Evolutionary conservation across 768 basidiomycete genomes (phyloP), one percentile per base, ranked within the genome.

Genomic region (Clitopilus hobsonii): DNA sequence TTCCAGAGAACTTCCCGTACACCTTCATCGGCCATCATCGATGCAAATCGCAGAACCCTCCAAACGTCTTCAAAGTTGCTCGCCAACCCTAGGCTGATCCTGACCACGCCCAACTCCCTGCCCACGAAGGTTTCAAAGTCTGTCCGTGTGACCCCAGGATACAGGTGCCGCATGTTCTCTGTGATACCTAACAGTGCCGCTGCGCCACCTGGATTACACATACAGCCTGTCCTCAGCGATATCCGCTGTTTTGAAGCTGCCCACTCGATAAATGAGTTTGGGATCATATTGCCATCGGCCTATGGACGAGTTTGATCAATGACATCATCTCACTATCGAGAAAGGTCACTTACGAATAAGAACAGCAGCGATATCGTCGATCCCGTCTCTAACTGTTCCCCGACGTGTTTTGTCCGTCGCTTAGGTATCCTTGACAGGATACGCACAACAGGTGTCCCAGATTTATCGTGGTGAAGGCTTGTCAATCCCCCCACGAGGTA

Each of bases 181-280:
- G 83, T 71, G 26, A 91, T 78, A 0, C 84, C 85, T 4, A 91
- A 76, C 14, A 93, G 70, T 4, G 86, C 80, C 0, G 88, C 83
- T 0, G 89, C 88, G 16, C 84, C 91, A 8, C 91, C 91, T 14
- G 91, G 89, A 59, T 93, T 94, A 65, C 91, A 94, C 82, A 92
- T 86, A 67, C 91, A 94, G 0, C 91, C 91, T 2, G 90, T 89
- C 38, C 91, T 84, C 27, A 93, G 69, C 16, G 89, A 91, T 55
- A 93, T 85, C 51, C 77, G 80, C 58, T 80, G 76, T 52, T 69
- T 73, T 16, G 84, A 76, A 13, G 89, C 88, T 0, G 85, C 77
- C 60, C 85, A 74, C 63, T 89, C 88, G 61, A 91, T 76, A 68
- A 90, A 90, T 2, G 83, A 83, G 58, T 86, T 85, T 0, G 89